phyloP scores from a whole-genome alignment of 2,329 filamentous ascomycete genomes.

The Curvularia hawaiiensis region DNA sequence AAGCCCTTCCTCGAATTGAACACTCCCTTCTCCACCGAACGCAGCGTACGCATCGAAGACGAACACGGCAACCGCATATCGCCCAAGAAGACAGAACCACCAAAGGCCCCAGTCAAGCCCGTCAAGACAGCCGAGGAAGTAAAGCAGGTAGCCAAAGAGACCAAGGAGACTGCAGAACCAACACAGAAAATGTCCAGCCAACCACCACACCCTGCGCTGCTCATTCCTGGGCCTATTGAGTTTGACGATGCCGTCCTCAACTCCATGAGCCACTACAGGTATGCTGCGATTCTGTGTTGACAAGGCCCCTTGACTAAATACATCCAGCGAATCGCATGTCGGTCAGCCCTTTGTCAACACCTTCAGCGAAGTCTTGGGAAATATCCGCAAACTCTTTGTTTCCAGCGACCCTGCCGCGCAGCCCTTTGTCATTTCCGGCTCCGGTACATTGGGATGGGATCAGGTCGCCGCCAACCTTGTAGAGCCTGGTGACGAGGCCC shows the following conservation, averaged over 20 bases:
- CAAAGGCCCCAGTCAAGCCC: constrained; percentile 5
- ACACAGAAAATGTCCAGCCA: constrained; percentile 59
- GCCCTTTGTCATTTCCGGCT: constrained; percentile 91
- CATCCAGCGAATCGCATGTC: constrained; percentile 85
- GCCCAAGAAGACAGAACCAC: constrained; percentile 15
- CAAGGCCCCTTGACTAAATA: constrained; percentile 6
- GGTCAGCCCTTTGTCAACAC: constrained; percentile 84
- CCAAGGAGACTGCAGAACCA: constrained; percentile 22
- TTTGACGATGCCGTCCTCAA: constrained; percentile 96
- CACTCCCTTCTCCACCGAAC: constrained; percentile 67
- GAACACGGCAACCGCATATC: constrained; percentile 52
- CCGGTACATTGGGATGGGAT: constrained; percentile 96
- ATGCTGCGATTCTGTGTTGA: constrained; percentile 18
- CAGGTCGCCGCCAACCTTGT: constrained; percentile 91
- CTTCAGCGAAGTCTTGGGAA: constrained; percentile 87
- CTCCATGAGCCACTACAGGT: constrained; percentile 95
- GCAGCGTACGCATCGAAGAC: constrained; percentile 58
- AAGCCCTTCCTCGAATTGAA: constrained; percentile 63
- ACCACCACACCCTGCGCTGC: constrained; percentile 71
- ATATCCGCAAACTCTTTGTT: constrained; percentile 94
- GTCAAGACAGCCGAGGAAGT: constrained; percentile 9
- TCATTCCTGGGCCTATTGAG: constrained; percentile 97
- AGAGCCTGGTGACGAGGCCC: constrained; percentile 85
- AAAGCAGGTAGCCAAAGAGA: constrained; percentile 4
- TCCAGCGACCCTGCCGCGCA: constrained; percentile 81